phyloP scores from a whole-genome alignment of 2,329 filamentous ascomycete species.

The Daldinia sp. region DNA sequence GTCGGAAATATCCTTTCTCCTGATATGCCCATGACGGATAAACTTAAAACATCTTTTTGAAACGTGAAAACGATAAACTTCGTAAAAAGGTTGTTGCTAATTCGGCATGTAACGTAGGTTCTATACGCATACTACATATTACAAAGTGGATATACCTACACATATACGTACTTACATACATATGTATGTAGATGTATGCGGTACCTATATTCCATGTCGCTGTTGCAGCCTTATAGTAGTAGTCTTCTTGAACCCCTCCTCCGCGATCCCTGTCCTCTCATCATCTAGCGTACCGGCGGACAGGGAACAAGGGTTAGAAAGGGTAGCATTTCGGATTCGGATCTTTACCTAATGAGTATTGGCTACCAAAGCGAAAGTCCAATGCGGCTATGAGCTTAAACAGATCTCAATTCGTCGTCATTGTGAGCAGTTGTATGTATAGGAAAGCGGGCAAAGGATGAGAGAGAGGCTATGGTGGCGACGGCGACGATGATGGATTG shows the following conservation, averaged over 20 bases:
- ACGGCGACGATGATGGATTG: not conserved
- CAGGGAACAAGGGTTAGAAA: slow-evolving; percentile 19
- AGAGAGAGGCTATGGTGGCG: not conserved
- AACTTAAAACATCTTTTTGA: not conserved
- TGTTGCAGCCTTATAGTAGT: not conserved
- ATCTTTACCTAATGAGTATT: slow-evolving; percentile 25
- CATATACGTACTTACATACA: not conserved
- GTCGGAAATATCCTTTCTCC: not conserved
- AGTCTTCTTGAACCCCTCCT: slow-evolving; percentile 8
- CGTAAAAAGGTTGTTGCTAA: not conserved
- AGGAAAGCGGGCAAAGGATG: not conserved
- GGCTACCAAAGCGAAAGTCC: slow-evolving; percentile 19
- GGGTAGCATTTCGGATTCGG: slow-evolving; percentile 17
- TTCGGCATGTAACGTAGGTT: not conserved
- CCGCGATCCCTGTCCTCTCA: slow-evolving; percentile 16
- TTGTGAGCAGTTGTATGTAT: not conserved
- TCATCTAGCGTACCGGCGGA: slow-evolving; percentile 1
- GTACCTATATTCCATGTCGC: not conserved
- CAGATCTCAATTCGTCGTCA: slow-evolving; percentile 33
- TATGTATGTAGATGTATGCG: not conserved
- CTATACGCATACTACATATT: not conserved
- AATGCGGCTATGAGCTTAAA: slow-evolving; percentile 43
- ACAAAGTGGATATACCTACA: not conserved
- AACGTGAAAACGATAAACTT: not conserved
- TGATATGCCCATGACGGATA: not conserved